Evolutionary conservation across 2,329 filamentous ascomycete genomes (phyloP).

Genomic region (Pseudogymnoascus sp.): DNA sequence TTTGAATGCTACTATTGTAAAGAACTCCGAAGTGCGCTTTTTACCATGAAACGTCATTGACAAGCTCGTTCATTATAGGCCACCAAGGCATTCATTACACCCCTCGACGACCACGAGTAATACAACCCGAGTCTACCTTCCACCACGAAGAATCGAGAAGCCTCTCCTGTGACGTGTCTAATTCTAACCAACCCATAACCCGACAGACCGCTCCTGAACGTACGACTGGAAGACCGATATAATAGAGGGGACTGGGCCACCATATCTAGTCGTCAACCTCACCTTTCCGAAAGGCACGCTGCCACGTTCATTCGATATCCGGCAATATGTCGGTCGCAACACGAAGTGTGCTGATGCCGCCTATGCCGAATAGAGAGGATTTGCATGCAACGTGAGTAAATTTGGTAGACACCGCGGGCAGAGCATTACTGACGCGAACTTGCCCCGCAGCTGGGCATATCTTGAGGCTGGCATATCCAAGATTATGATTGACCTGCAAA

Average conservation of each 20-base stretch:
- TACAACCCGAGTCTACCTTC: not conserved
- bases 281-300: slow-evolving; percentile 1
- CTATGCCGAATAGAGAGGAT: slow-evolving; percentile 53
- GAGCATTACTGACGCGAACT: not conserved
- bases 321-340: slow-evolving; percentile 12
- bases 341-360: slow-evolving; percentile 37
- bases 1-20: not conserved
- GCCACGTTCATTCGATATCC: slow-evolving; percentile 2
- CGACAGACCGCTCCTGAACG: not conserved
- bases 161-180: not conserved
- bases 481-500: slow-evolving; percentile 87
- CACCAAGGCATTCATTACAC: not conserved
- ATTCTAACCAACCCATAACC: not conserved
- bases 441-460: slow-evolving; percentile 67
- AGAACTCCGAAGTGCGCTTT: not conserved
- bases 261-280: not conserved
- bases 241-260: slow-evolving; percentile 3
- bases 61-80: slow-evolving; percentile 1
- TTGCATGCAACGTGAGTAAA: slow-evolving; percentile 51
- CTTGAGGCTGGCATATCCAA: slow-evolving; percentile 79
- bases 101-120: not conserved
- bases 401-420: slow-evolving; percentile 16
- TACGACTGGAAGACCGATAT: not conserved
- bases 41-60: slow-evolving; percentile 1
- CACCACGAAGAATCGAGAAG: not conserved